A percentile compares a stretch with the other conserved stretches of the same genome.
Evolutionary conservation across 2,329 filamentous ascomycete genomes (phyloP).

Genomic region (Neofusicoccum cordaticola): DNA sequence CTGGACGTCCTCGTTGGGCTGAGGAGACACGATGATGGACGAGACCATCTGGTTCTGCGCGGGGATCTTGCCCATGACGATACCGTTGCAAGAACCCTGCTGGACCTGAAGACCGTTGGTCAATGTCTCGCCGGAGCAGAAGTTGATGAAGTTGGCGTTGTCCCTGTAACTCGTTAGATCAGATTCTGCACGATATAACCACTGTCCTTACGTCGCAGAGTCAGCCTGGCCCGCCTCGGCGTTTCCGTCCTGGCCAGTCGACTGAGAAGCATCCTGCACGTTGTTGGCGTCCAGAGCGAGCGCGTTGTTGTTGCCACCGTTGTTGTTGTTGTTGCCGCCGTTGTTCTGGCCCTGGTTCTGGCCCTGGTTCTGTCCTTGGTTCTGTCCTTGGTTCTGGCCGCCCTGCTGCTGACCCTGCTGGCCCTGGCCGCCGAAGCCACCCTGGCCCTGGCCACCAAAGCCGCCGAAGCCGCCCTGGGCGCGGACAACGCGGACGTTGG

Average conservation of each 20-base stretch:
- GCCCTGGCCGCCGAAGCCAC: constrained; percentile 23
- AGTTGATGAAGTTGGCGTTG: constrained; percentile 59
- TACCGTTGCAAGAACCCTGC: constrained; percentile 55
- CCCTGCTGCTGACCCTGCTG: neutral
- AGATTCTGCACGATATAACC: constrained; percentile 13
- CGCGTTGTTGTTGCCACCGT: constrained; percentile 20
- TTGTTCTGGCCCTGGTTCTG: neutral
- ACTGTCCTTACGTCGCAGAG: constrained; percentile 46
- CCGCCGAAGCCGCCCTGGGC: constrained; percentile 24
- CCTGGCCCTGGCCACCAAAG: neutral
- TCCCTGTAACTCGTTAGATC: constrained; percentile 35
- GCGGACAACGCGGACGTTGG: constrained; percentile 24
- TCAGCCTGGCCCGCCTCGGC: constrained; percentile 41
- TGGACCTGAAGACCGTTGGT: constrained; percentile 55
- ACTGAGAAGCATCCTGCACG: constrained; percentile 43
- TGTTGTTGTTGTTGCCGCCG: constrained; percentile 22
- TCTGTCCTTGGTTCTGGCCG: too few species aligned
- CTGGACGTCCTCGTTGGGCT: constrained; percentile 40
- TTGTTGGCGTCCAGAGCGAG: constrained; percentile 36
- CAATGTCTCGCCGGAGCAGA: constrained; percentile 53
- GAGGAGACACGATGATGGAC: constrained; percentile 50
- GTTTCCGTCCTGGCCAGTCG: constrained; percentile 39
- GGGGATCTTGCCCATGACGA: constrained; percentile 59
- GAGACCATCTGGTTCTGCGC: constrained; percentile 53
- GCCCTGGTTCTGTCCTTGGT: too few species aligned